Conservation (phyloP, 2,329 filamentous ascomycete species). For the Aureobasidium sp. region DNA sequence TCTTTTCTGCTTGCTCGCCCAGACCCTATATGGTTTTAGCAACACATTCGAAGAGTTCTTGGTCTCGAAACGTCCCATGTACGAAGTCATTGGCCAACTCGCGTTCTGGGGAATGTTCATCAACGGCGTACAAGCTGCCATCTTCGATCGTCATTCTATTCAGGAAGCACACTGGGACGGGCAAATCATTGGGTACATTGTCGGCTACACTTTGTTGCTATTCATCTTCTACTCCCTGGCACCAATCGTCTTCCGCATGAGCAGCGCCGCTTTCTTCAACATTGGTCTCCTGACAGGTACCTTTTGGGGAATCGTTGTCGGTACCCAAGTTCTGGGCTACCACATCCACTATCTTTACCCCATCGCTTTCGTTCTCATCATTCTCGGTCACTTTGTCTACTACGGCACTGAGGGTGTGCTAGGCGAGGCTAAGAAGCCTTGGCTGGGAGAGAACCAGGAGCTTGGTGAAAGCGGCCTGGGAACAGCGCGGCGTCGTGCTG, state of each 20-base stretch:
- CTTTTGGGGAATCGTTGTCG: constrained; percentile 95
- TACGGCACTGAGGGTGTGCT: constrained; percentile 76
- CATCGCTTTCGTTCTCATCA: constrained; percentile 88
- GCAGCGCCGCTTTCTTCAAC: constrained; percentile 90
- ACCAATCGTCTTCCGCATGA: constrained; percentile 82
- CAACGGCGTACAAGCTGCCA: constrained; percentile 83
- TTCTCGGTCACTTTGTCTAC: constrained; percentile 78
- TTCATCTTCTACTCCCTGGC: constrained; percentile 81
- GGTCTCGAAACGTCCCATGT: constrained; percentile 76
- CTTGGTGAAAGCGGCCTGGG: constrained; percentile 71
- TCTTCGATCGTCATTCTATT: constrained; percentile 80
- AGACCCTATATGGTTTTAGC: constrained; percentile 81
- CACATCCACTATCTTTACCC: constrained; percentile 86
- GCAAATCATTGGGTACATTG: constrained; percentile 68
- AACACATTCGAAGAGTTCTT: constrained; percentile 95
- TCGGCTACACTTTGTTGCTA: constrained; percentile 83
- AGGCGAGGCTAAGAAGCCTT: constrained; percentile 89
- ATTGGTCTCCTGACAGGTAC: constrained; percentile 89
- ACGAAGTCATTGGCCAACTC: constrained; percentile 89
- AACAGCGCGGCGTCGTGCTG: constrained; percentile 65
- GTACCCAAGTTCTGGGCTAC: constrained; percentile 75
- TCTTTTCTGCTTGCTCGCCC: constrained; percentile 81
- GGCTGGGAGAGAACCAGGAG: constrained; percentile 84
- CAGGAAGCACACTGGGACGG: constrained; percentile 37
- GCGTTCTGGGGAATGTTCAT: constrained; percentile 83